phyloP scores from a whole-genome alignment of 305 asterid genomes.

The Solanum aculeatissimum region DNA sequence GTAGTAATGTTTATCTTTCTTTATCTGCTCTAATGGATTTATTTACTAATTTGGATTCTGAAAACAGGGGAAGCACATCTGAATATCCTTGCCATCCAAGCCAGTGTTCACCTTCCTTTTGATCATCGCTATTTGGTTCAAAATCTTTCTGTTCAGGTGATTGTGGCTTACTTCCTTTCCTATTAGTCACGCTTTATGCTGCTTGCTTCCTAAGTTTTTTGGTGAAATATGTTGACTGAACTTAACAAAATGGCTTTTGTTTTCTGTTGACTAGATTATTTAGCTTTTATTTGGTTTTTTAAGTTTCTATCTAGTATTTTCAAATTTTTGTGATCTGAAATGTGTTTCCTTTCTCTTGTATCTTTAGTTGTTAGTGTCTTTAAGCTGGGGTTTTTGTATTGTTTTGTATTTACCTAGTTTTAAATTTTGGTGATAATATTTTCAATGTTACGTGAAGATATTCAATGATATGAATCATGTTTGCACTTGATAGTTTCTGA shows the following conservation, averaged over 20 bases:
- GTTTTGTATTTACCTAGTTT: not conserved
- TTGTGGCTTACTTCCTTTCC: constrained; percentile 1
- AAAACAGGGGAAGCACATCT: constrained; percentile 61
- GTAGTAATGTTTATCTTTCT: not conserved
- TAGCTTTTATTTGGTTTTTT: not conserved
- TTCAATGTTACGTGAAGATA: not conserved
- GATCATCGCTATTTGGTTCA: constrained; percentile 75
- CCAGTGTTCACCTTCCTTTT: constrained; percentile 73
- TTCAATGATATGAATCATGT: not conserved
- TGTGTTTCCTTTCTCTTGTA: not conserved
- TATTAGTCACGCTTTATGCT: not conserved
- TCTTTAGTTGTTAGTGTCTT: not conserved
- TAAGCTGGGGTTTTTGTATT: not conserved
- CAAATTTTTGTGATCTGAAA: not conserved
- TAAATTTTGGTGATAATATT: not conserved
- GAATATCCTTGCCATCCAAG: constrained; percentile 72
- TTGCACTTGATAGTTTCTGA: not conserved
- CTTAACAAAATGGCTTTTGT: not conserved
- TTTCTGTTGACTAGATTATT: not conserved
- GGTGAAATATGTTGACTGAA: not conserved
- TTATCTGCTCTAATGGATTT: not conserved
- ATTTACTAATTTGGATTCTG: constrained; percentile 1
- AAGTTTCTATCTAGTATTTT: not conserved
- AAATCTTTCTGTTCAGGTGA: constrained; percentile 84
- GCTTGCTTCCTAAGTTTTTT: not conserved